Evolutionary conservation across 805 yeast species (phyloP).

Genomic region (Ogataea salicorniae): DNA sequence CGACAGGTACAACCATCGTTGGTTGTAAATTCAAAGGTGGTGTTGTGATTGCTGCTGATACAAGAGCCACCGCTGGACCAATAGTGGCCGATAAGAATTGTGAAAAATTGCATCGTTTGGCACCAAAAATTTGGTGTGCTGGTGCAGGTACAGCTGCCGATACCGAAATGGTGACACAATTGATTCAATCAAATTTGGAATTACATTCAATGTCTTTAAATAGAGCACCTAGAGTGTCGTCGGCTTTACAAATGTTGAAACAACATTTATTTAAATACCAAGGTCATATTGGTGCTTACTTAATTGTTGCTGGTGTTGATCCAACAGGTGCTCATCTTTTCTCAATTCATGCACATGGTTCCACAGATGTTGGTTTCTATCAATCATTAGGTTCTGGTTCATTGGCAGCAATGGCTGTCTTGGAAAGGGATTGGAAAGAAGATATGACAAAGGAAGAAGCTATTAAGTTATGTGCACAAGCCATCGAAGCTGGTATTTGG

Average conservation of each 20-base stretch:
- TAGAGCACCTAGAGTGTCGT: slow-evolving; percentile 88
- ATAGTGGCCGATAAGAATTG: slow-evolving; percentile 98
- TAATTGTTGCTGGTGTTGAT: slow-evolving; percentile 97
- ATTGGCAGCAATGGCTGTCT: slow-evolving; percentile 96
- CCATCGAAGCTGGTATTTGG: slow-evolving; percentile 98
- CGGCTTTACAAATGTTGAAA: slow-evolving; percentile 87
- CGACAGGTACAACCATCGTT: slow-evolving; percentile 99
- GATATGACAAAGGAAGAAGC: slow-evolving; percentile 84
- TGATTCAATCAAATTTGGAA: slow-evolving; percentile 86
- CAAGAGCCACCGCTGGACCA: slow-evolving; percentile 94
- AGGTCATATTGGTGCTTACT: slow-evolving; percentile 95
- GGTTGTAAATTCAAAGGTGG: slow-evolving; percentile 93
- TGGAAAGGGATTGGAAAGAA: slow-evolving; percentile 82
- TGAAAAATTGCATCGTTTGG: slow-evolving; percentile 84
- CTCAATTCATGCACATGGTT: slow-evolving; percentile 96
- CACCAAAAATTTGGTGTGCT: slow-evolving; percentile 97
- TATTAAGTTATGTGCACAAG: slow-evolving; percentile 83
- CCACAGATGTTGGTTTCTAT: slow-evolving; percentile 93
- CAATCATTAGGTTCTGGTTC: slow-evolving; percentile 95
- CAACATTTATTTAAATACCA: slow-evolving; percentile 96
- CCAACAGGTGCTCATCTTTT: slow-evolving; percentile 93
- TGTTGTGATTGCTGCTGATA: slow-evolving; percentile 97
- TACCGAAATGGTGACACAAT: slow-evolving; percentile 95
- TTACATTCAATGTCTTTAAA: slow-evolving; percentile 79
- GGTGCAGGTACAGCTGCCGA: slow-evolving; percentile 99